These are phyloP conservation scores for Backusella macrospora DNA, from an alignment of 192 early-diverging fungal species.

Conservation along the genomic window DNA sequence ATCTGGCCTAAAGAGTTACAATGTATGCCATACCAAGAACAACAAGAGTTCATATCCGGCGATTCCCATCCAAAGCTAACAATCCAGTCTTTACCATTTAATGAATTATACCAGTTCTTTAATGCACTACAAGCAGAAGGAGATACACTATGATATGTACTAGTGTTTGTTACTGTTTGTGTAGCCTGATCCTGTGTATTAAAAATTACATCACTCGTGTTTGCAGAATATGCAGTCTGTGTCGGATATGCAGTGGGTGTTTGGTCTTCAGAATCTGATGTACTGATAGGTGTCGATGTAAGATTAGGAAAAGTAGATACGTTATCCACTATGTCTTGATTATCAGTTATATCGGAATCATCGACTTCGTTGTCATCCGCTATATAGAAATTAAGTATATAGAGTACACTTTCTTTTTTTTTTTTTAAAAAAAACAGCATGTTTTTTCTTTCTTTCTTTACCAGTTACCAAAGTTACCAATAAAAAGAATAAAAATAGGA, in stretches of 20 bases:
- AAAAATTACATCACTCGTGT: background rate
- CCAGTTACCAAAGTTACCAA: background rate
- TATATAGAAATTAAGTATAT: no score
- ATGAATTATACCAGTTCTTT: constrained; percentile 20
- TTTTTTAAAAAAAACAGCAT: background rate
- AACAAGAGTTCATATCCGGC: constrained; percentile 36
- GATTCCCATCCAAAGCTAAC: constrained; percentile 31
- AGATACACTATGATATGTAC: background rate
- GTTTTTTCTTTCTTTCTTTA: background rate
- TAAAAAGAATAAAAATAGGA: background rate
- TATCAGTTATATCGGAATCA: background rate
- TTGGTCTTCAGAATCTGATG: no score
- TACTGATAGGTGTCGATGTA: no score
- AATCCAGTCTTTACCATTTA: constrained; percentile 32
- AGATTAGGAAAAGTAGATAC: no score
- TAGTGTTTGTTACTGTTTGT: background rate
- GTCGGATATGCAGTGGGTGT: no score
- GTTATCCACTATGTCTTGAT: background rate
- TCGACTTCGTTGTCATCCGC: background rate
- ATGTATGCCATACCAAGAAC: constrained; percentile 28
- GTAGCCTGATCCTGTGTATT: background rate
- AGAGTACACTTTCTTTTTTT: background rate
- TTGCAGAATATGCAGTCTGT: background rate
- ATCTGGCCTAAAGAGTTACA: constrained; percentile 36
- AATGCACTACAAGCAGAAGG: constrained; percentile 26